Percentiles rank a stretch among this genome's conserved stretches.
Conservation (phyloP, 805 yeast species). For the Candida caryicola region DNA sequence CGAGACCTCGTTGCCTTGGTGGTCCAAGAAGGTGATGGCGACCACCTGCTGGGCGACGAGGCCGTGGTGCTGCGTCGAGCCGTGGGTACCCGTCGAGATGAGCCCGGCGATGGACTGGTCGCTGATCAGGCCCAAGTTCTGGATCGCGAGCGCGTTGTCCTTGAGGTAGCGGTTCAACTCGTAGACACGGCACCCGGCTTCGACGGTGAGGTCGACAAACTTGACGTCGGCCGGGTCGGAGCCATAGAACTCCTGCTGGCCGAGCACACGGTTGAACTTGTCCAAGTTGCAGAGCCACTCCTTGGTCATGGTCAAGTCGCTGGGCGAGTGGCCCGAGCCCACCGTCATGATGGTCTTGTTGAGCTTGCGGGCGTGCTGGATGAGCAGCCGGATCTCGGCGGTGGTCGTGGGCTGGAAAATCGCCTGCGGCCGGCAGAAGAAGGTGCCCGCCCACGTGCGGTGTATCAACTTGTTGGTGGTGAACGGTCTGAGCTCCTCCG, state of each 20-base stretch:
- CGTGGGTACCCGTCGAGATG: slow-evolving; percentile 95
- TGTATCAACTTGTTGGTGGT: slow-evolving; percentile 47
- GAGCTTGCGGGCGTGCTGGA: slow-evolving; percentile 57
- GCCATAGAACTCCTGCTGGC: slow-evolving; percentile 46
- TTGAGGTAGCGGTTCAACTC: slow-evolving; percentile 70
- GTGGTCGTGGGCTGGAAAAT: slow-evolving; percentile 73
- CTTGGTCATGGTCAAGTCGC: slow-evolving; percentile 80
- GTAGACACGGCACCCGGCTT: slow-evolving; percentile 82
- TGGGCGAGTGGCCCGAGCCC: slow-evolving; percentile 95
- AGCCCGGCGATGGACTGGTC: slow-evolving; percentile 96
- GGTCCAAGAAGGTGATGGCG: slow-evolving; percentile 67
- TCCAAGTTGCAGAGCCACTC: slow-evolving; percentile 91
- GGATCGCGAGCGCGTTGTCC: slow-evolving; percentile 69
- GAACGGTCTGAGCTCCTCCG: slow-evolving; percentile 31
- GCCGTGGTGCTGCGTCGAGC: slow-evolving; percentile 91
- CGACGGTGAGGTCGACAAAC: slow-evolving; percentile 88
- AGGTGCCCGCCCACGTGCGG: slow-evolving; percentile 90
- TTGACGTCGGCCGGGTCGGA: slow-evolving; percentile 46
- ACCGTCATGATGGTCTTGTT: slow-evolving; percentile 74
- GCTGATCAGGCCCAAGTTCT: slow-evolving; percentile 88
- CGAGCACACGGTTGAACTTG: slow-evolving; percentile 56
- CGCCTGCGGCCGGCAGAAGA: slow-evolving; percentile 68
- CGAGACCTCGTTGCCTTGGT: slow-evolving; percentile 66
- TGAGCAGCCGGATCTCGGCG: slow-evolving; percentile 67
- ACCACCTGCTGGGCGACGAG: slow-evolving; percentile 86